phyloP scores from a whole-genome alignment of 2,329 filamentous ascomycete genomes.

The Fusarium marasasianum region DNA sequence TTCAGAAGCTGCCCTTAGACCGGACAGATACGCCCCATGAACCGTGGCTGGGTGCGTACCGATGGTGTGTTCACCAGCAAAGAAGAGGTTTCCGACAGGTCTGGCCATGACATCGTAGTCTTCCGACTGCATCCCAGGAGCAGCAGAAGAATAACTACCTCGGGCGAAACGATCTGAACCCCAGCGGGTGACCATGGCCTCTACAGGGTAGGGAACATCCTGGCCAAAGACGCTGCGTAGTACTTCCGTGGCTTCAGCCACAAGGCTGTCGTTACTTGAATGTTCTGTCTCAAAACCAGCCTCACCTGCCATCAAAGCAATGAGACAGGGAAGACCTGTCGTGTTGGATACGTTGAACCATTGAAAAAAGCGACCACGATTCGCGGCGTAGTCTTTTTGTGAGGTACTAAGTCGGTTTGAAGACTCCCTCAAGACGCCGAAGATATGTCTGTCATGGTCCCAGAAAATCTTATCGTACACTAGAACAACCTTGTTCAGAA shows the following conservation, averaged over 20 bases:
- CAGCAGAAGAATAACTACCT: constrained; percentile 95
- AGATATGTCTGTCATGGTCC: constrained; percentile 90
- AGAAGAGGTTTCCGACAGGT: constrained; percentile 86
- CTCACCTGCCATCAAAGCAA: constrained; percentile 95
- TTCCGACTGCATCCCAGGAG: constrained; percentile 79
- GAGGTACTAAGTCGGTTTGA: constrained; percentile 74
- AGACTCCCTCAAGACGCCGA: constrained; percentile 86
- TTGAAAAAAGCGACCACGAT: constrained; percentile 92
- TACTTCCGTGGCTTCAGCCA: constrained; percentile 82
- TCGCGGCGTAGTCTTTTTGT: constrained; percentile 80
- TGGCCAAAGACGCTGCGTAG: constrained; percentile 79
- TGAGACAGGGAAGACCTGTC: constrained; percentile 84
- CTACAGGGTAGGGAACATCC: constrained; percentile 78
- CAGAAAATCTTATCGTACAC: constrained; percentile 92
- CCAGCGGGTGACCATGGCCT: constrained; percentile 93
- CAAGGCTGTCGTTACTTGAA: constrained; percentile 76
- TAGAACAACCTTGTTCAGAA: constrained; percentile 94
- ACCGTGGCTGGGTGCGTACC: constrained; percentile 96
- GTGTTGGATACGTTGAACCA: constrained; percentile 97
- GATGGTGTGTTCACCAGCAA: constrained; percentile 96
- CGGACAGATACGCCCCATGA: constrained; percentile 94
- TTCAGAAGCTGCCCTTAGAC: constrained; percentile 87
- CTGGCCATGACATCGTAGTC: constrained; percentile 95
- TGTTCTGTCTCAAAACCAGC: constrained; percentile 89
- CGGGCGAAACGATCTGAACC: constrained; percentile 88